phyloP scores from a whole-genome alignment of 345 rosid genomes.

The Fremontodendron californicum region DNA sequence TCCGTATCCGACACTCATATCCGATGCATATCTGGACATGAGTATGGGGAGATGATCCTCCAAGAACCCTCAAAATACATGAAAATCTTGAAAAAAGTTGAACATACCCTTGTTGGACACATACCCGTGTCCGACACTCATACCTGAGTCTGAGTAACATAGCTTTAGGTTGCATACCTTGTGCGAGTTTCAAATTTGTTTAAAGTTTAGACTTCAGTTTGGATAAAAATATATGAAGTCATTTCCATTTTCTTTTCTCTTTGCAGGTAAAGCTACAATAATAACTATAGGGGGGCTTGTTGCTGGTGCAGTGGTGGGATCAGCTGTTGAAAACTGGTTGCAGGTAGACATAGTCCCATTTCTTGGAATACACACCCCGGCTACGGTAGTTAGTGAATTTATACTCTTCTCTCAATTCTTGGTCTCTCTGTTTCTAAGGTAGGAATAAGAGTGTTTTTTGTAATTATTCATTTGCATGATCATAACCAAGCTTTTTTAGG shows the following conservation, averaged over 20 bases:
- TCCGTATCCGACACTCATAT: too few species aligned
- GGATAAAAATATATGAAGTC: too few species aligned
- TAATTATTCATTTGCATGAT: conserved; percentile 50
- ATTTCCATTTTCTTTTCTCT: neutral
- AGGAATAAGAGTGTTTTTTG: conserved; percentile 30
- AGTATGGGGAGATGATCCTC: too few species aligned
- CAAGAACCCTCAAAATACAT: too few species aligned
- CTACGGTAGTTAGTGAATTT: conserved; percentile 77
- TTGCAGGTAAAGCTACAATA: conserved; percentile 82
- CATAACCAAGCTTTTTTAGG: conserved; percentile 39
- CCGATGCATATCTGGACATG: too few species aligned
- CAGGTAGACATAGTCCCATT: conserved; percentile 95
- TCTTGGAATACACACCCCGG: conserved; percentile 80
- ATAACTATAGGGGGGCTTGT: conserved; percentile 84
- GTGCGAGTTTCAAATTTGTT: too few species aligned
- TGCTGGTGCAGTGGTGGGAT: conserved; percentile 94
- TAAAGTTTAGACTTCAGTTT: too few species aligned
- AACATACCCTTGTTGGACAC: too few species aligned
- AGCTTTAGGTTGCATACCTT: too few species aligned
- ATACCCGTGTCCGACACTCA: too few species aligned
- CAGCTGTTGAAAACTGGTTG: conserved; percentile 85
- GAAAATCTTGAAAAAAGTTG: too few species aligned
- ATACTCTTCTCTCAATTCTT: conserved; percentile 80
- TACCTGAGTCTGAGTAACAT: too few species aligned
- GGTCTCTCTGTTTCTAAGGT: conserved; percentile 74